Evolutionary conservation across 306 rosid genomes (phyloP), one percentile per base, ranked within the genome.

Genomic region (Boehmeria nivea): DNA sequence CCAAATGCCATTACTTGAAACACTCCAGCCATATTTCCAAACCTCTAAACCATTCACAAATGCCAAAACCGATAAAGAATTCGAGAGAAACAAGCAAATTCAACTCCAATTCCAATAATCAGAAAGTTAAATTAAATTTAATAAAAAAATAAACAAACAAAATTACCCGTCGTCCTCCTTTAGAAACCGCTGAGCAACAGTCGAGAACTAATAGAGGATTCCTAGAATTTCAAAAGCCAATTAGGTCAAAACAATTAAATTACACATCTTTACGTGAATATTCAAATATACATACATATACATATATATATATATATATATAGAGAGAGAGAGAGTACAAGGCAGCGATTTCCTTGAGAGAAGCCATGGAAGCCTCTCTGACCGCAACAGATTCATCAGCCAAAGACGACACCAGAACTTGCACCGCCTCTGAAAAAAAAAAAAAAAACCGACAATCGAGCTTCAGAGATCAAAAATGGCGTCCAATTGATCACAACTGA

Each of bases 1-100:
- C 88, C 98, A 33, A 74, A 82, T 33, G 98, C 82, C 94, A 90
- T 90, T 43, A 90, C 95, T 84, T 82, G 88, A 68, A 86, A 90
- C 69, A 85, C 76, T 38, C 95, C 98, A n/a, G 95, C 94, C 85
- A 90, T 80, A 46, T 90, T 86, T 14, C 98, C 95, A 27, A 86
- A 90, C 18, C 98, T 81, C 98, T 90, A 71, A 59, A 73, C 65
- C 57, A 53, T 8, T 14, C 21, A 21, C 13, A 62, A 19, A 25
- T 11, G 15, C 10, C 17, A n/a, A 46, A 7, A 27, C 36, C n/a
- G 18, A 13, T 19, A 34, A 22, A 16, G 42, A 13, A 37, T 12
- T 10, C 33, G 51, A 43, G 26, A 36, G 19, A 28, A 45, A 51
- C 12, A 33, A 13, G 18, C 43, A 12, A 39, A 6, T 19, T 40